Conservation (phyloP, 371 early-diverging fungal genomes). For the Apophysomyces elegans region DNA sequence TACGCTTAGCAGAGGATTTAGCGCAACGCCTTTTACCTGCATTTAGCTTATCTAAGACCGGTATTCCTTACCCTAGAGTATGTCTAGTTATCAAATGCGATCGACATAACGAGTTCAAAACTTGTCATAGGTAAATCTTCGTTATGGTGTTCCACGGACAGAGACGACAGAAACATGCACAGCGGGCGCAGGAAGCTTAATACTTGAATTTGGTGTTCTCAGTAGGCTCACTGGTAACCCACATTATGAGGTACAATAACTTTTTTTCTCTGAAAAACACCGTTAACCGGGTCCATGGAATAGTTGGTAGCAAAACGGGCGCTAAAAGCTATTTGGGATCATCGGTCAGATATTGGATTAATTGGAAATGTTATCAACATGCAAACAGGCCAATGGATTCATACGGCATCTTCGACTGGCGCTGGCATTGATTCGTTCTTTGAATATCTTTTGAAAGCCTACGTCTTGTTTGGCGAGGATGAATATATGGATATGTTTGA, state of each 20-base stretch:
- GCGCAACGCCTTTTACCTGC: constrained; percentile 91
- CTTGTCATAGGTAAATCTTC: constrained; percentile 69
- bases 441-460: constrained; percentile 92
- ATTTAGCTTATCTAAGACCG: constrained; percentile 81
- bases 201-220: constrained; percentile 95
- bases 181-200: constrained; percentile 90
- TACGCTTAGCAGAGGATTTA: constrained; percentile 80
- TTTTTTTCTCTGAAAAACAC: background rate
- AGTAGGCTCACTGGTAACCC: constrained; percentile 84
- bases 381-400: constrained; percentile 72
- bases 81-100: constrained; percentile 11
- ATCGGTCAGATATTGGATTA: constrained; percentile 74
- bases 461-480: constrained; percentile 84
- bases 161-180: constrained; percentile 87
- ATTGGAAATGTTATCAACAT: constrained; percentile 88
- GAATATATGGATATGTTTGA: constrained; percentile 81
- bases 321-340: constrained; percentile 74
- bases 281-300: background rate
- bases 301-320: constrained; percentile 76
- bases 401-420: constrained; percentile 76
- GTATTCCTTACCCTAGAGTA: constrained; percentile 87
- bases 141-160: constrained; percentile 65
- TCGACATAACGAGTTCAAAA: too few species aligned
- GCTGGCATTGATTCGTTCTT: constrained; percentile 95
- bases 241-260: constrained; percentile 68